Percentiles rank a stretch among this genome's conserved stretches.
Evolutionary conservation across 208 protist genomes (phyloP).

Genomic region (Phytomonas francai): DNA sequence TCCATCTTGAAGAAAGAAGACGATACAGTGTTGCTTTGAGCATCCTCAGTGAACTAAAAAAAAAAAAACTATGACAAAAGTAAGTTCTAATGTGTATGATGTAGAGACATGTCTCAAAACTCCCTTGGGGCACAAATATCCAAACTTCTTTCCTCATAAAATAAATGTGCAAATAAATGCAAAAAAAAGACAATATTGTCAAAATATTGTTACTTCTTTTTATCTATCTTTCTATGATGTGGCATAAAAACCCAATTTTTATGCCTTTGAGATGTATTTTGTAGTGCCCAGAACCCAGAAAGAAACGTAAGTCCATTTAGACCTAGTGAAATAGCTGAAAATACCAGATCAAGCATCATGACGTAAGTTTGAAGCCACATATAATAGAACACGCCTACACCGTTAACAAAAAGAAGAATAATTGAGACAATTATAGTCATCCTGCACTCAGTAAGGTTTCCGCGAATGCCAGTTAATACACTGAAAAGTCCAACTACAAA

Average conservation of each 20-base stretch:
- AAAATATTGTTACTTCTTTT: not conserved
- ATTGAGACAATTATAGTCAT: conserved; percentile 23
- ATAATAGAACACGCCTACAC: conserved; percentile 55
- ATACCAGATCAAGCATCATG: conserved; percentile 57
- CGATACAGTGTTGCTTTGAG: not conserved
- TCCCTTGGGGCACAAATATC: not conserved
- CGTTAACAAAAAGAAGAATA: conserved; percentile 26
- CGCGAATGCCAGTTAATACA: conserved; percentile 32
- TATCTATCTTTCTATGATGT: not conserved
- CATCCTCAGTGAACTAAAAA: conserved; percentile 5
- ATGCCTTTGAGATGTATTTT: conserved; percentile 7
- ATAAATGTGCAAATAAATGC: not conserved
- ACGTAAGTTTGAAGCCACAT: conserved; percentile 85
- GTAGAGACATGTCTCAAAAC: not conserved
- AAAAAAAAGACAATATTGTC: not conserved
- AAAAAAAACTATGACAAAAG: not conserved
- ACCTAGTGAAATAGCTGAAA: conserved; percentile 48
- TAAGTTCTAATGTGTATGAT: not conserved
- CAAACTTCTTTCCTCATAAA: not conserved
- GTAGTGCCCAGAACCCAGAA: conserved; percentile 25
- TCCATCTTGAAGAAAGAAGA: conserved; percentile 30
- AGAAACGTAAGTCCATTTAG: conserved; percentile 40
- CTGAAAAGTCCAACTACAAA: conserved; percentile 30
- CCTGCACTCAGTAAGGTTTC: conserved; percentile 41
- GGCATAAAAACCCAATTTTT: not conserved